phyloP scores from a whole-genome alignment of 1,284 basidiomycete species.

The Ustilago loliicola region DNA sequence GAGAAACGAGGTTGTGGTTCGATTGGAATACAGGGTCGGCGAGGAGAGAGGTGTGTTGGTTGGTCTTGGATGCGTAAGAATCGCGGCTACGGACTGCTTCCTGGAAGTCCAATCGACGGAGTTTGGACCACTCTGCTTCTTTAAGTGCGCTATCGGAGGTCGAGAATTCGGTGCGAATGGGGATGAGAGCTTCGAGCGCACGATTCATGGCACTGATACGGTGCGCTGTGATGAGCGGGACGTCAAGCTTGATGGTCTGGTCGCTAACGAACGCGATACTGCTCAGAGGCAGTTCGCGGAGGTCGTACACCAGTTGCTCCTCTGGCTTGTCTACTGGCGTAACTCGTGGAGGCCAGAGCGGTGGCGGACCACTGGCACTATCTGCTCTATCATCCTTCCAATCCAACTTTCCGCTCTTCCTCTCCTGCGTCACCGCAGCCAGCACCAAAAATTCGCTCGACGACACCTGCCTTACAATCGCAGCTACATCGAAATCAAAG shows the following conservation, averaged over 20 bases:
- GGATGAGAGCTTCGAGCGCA: conserved; percentile 43
- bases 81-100: conserved; percentile 80
- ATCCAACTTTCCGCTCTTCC: conserved; percentile 73
- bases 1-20: conserved; percentile 83
- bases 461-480: conserved; percentile 81
- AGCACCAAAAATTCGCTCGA: conserved; percentile 79
- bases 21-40: conserved; percentile 75
- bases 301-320: conserved; percentile 76
- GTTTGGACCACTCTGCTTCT: conserved; percentile 81
- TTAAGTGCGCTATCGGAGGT: not conserved
- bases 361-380: conserved; percentile 7
- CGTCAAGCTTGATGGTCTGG: conserved; percentile 76
- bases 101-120: conserved; percentile 91
- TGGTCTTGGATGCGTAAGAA: conserved; percentile 71
- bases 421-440: conserved; percentile 75
- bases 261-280: conserved; percentile 84
- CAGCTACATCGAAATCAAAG: conserved; percentile 80
- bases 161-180: conserved; percentile 19
- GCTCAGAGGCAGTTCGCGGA: conserved; percentile 78
- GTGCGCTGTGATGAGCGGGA: conserved; percentile 70
- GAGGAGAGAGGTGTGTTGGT: conserved; percentile 34
- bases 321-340: conserved; percentile 9
- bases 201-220: conserved; percentile 76
- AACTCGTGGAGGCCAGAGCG: conserved; percentile 43
- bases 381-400: conserved; percentile 1